These are phyloP conservation scores for Hypoxylon sp. DNA, from an alignment of 2,329 filamentous ascomycete genomes.

Conservation along the genomic window DNA sequence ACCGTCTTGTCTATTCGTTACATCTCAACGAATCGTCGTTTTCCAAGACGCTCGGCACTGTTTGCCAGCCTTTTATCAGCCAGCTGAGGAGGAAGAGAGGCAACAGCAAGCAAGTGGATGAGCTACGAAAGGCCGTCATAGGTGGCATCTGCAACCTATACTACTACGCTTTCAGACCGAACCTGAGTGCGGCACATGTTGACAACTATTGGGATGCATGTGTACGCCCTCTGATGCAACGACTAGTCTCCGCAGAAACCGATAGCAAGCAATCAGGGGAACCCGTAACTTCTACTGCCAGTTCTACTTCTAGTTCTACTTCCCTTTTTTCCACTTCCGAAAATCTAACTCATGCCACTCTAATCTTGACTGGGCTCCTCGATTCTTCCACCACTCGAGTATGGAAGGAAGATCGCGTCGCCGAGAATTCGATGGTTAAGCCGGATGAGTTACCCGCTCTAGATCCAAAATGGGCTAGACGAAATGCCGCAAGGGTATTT, in stretches of 20 bases:
- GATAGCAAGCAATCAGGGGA: conserved; percentile 46
- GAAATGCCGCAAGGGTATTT: conserved; percentile 72
- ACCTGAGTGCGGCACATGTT: conserved; percentile 68
- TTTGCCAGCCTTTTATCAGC: conserved; percentile 73
- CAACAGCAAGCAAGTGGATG: conserved; percentile 63
- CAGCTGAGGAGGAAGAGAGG: conserved; percentile 75
- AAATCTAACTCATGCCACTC: conserved; percentile 66
- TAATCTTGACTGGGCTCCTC: conserved; percentile 78
- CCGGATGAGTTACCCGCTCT: conserved; percentile 83
- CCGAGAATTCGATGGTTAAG: conserved; percentile 64
- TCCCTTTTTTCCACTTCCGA: no score
- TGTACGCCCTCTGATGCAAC: conserved; percentile 69
- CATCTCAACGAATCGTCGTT: conserved; percentile 68
- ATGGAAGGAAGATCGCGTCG: conserved; percentile 79
- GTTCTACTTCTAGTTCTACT: no score
- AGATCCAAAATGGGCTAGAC: conserved; percentile 87
- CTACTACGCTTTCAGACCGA: conserved; percentile 83
- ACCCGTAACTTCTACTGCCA: conserved; percentile 47
- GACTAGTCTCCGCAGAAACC: conserved; percentile 56
- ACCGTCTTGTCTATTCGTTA: conserved; percentile 79
- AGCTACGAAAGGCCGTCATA: conserved; percentile 65
- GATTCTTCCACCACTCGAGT: conserved; percentile 64
- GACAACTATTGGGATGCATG: conserved; percentile 83
- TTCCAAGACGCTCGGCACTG: conserved; percentile 60
- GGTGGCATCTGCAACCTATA: conserved; percentile 81